Evolutionary conservation across 331 rosid genomes (phyloP).

Genomic region (Quercus lobata): DNA sequence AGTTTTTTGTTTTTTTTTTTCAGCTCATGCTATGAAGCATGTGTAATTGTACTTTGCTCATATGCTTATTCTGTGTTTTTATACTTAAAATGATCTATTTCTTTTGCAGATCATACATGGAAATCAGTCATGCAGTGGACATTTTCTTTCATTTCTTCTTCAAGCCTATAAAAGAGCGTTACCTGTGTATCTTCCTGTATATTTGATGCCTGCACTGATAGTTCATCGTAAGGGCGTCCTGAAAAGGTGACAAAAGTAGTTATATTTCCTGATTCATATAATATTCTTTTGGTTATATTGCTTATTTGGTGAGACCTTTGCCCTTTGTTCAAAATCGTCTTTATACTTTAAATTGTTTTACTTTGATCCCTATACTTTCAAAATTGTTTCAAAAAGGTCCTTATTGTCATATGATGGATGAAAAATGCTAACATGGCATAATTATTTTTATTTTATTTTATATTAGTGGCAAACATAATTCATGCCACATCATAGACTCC

Average conservation of each 20-base stretch:
- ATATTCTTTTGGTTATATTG: too few relatives aligned
- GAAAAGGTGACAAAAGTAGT: constrained; percentile 49
- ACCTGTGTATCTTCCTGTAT: constrained; percentile 95
- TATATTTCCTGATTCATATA: not conserved
- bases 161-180: constrained; percentile 89
- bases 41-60: not conserved
- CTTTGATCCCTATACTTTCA: too few relatives aligned
- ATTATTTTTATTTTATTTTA: too few relatives aligned
- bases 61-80: not conserved
- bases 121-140: constrained; percentile 74
- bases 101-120: constrained; percentile 85
- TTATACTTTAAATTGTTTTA: too few relatives aligned
- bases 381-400: too few relatives aligned
- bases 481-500: too few relatives aligned
- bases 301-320: too few relatives aligned
- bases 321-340: too few relatives aligned
- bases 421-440: too few relatives aligned
- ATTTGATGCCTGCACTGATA: constrained; percentile 88
- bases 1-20: not conserved
- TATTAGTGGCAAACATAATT: too few relatives aligned
- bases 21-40: not conserved
- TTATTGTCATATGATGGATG: too few relatives aligned
- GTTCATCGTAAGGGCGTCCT: constrained; percentile 84
- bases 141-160: constrained; percentile 65
- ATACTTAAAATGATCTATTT: not conserved